These are phyloP conservation scores for Colletotrichum aenigma DNA, from an alignment of 2,329 filamentous ascomycete genomes.

Conservation along the genomic window DNA sequence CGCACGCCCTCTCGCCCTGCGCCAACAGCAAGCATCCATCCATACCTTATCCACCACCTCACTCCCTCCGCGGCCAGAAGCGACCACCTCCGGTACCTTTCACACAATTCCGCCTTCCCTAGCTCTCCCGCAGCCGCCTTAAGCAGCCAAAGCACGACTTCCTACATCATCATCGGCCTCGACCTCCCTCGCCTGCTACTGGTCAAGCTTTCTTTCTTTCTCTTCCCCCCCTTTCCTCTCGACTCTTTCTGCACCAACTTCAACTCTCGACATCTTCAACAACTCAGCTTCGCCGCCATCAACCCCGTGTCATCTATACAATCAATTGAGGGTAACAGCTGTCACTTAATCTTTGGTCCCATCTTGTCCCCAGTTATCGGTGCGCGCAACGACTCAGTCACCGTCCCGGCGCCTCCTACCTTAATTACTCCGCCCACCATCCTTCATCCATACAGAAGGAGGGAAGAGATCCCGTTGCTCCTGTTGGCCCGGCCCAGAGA, in stretches of 20 bases:
- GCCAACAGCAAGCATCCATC: not conserved
- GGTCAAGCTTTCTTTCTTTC: not conserved
- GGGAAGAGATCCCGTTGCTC: not conserved
- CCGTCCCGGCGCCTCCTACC: not conserved
- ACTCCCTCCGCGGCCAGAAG: slow-evolving; percentile 10
- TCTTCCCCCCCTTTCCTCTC: not conserved
- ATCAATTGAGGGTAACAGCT: slow-evolving; percentile 11
- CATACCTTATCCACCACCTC: not conserved
- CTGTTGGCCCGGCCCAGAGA: not conserved
- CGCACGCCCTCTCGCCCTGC: not conserved
- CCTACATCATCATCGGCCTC: slow-evolving; percentile 16
- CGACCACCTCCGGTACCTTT: not conserved
- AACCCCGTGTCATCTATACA: slow-evolving; percentile 10
- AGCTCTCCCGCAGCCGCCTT: not conserved
- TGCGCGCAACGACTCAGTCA: slow-evolving; percentile 18
- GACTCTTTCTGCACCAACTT: not conserved
- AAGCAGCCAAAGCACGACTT: not conserved
- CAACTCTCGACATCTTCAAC: not conserved
- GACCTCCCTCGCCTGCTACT: not conserved
- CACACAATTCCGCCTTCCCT: not conserved
- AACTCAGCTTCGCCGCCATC: not conserved
- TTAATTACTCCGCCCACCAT: slow-evolving; percentile 1
- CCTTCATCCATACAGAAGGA: not conserved
- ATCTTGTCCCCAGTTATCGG: slow-evolving; percentile 14
- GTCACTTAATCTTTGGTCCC: slow-evolving; percentile 18